Evolutionary conservation across 331 rosid genomes (phyloP).

Genomic region (Stylosanthes scabra): DNA sequence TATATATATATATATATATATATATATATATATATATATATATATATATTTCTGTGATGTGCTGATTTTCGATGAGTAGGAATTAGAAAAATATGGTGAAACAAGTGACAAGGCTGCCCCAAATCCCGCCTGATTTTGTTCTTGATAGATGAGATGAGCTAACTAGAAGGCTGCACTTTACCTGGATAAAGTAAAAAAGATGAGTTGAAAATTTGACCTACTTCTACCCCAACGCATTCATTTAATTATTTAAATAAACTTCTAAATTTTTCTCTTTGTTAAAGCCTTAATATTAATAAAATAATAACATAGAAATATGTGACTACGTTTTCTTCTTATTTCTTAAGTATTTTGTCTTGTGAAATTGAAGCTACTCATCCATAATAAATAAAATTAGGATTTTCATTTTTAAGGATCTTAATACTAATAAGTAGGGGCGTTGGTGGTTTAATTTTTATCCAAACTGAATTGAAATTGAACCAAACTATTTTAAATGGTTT

Average conservation of each 20-base stretch:
- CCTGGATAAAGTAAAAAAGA: not conserved
- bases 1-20: too few relatives aligned
- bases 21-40: not conserved
- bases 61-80: not conserved
- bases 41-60: not conserved
- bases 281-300: not conserved
- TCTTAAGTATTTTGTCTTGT: not conserved
- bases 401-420: too few relatives aligned
- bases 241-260: too few relatives aligned
- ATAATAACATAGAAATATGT: not conserved
- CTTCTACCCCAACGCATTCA: too few relatives aligned
- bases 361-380: not conserved
- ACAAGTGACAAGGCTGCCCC: constrained; percentile 1
- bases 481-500: too few relatives aligned
- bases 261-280: too few relatives aligned
- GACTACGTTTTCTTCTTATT: not conserved
- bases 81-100: not conserved
- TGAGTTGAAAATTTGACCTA: constrained; percentile 3
- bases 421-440: too few relatives aligned
- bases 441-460: too few relatives aligned
- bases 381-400: not conserved
- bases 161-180: constrained; percentile 3
- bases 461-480: too few relatives aligned
- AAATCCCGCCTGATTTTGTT: constrained; percentile 6
- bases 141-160: not conserved